Base-by-base conservation (phyloP, 2,329 filamentous ascomycete species). In the Penicillium sclerotiorum region DNA sequence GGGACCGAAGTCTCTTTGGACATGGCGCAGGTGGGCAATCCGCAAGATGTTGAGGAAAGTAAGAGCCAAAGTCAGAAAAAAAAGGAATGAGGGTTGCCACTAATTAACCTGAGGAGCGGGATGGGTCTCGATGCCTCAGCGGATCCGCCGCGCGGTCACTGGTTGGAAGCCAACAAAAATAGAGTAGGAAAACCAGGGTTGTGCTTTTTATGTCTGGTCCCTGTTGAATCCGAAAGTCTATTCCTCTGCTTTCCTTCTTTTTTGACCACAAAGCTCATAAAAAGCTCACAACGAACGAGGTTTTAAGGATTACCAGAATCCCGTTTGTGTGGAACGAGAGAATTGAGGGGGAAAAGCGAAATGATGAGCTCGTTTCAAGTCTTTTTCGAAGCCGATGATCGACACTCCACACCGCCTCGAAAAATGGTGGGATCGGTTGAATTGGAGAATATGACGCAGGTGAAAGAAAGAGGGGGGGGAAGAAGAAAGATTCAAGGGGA, bases 1-100 rank as follows among this genome's bases (percentile, higher is more conserved):
- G 61, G 61, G 39, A 56, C 53, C 33, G 61, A 55, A 9, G 55
- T 57, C 43, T 71, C 61, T 62, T 66, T 71, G 33, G 70, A 63
- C 71, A 74, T 73, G 57, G 50, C 58, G 49, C 37, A 20, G 47
- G 41, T 38, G 41, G 36, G 50, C 45, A 45, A 33, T 28, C 45
- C 43, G 47, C 48, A 48, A 37, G 38, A 25, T 35, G 33, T 21
- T 27, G 45, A 39, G 27, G 30, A 28, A 51, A 51, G 45, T 45
- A 9, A 30, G 15, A 33, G 28, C 15, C 9, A 11, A 23, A 22
- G 27, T 18, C n/a, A n/a, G n/a, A 28, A 37, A 32, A 21, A 32
- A 18, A 6, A 18, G 23, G 38, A 41, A 33, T 22, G 45, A 45
- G 33, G 27, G 45, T 40, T 45, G 52, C 49, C 47, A 53, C 42